Base-by-base conservation (phyloP, 345 rosid genomes). In the Eucalyptus caleyi region DNA sequence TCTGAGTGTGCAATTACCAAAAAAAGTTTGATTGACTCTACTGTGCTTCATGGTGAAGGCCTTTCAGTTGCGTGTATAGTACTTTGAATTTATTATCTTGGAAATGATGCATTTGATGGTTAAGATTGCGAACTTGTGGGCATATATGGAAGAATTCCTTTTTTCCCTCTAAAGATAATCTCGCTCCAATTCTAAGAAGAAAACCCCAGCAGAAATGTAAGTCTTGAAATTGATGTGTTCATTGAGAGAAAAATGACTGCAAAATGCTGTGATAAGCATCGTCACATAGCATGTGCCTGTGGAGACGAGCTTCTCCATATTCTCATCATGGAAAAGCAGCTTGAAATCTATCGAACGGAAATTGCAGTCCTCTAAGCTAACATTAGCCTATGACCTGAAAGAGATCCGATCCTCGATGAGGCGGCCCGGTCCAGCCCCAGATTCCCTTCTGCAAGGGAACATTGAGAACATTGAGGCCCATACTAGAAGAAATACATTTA, bases 21-120 rank as follows among this genome's bases (percentile, higher is more conserved):
- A 95, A 93, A 93, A 95, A 65, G 93, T 97, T 92, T 94, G 93
- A 26, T 97, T 95, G 97, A 86, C 93, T 85, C 89, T 97, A 92
- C 95, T 94, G 88, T 96, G 98, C 92, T 91, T 51, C 87, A 87
- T 89, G 98, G 98, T 96, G 94, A 91, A 87, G 47, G 49, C 87
- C 6, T 44, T 45, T 54, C 47, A 40, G 5, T 40, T 32, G 49
- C 0, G 13, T 62, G 9, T 12, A 40, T 40, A 5, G n/a, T 14
- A 37, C n/a, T 37, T 87, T 19, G 19, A 44, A 23, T 42, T 16
- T 9, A 24, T 53, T 87, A 26, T 14, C 24, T 85, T 45, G 54
- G 50, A 40, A 44, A 14, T 85, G 19, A 15, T 45, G 21, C 8
- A 12, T 44, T 19, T 26, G 87, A 56, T 34, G 27, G 30, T 69